phyloP scores from a whole-genome alignment of 768 basidiomycete species.

The Boletus speciosus region DNA sequence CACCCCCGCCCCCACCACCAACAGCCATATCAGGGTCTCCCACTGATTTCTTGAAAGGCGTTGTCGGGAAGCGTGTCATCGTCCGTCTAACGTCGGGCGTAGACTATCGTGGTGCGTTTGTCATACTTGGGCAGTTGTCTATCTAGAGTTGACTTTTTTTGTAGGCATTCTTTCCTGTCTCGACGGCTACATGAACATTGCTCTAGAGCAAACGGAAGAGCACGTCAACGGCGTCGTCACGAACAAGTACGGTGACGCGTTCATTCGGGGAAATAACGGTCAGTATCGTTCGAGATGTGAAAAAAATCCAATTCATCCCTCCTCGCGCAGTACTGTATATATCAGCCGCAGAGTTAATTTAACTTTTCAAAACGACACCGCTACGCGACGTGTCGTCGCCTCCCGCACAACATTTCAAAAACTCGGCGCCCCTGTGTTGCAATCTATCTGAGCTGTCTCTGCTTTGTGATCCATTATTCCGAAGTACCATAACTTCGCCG shows the following conservation, averaged over 20 bases:
- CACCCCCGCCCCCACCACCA: slow-evolving; percentile 52
- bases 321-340: slow-evolving; percentile 66
- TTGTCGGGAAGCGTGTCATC: slow-evolving; percentile 94
- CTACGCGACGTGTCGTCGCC: background rate
- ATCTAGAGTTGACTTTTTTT: background rate
- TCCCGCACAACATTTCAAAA: background rate
- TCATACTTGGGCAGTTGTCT: background rate
- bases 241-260: slow-evolving; percentile 92
- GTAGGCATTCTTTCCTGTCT: slow-evolving; percentile 89
- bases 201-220: slow-evolving; percentile 95
- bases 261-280: slow-evolving; percentile 95
- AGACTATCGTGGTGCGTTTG: slow-evolving; percentile 77
- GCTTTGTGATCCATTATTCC: background rate
- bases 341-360: slow-evolving; percentile 63
- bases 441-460: background rate
- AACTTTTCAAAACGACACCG: slow-evolving; percentile 13
- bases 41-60: slow-evolving; percentile 90
- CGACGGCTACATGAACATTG: slow-evolving; percentile 99
- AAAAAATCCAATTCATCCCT: background rate
- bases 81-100: slow-evolving; percentile 90
- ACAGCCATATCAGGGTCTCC: slow-evolving; percentile 67
- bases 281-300: slow-evolving; percentile 9
- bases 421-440: background rate
- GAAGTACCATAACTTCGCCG: background rate
- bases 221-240: slow-evolving; percentile 84